Evolutionary conservation across 2,329 filamentous ascomycete species (phyloP).

Genomic region (Penicillium sp.): DNA sequence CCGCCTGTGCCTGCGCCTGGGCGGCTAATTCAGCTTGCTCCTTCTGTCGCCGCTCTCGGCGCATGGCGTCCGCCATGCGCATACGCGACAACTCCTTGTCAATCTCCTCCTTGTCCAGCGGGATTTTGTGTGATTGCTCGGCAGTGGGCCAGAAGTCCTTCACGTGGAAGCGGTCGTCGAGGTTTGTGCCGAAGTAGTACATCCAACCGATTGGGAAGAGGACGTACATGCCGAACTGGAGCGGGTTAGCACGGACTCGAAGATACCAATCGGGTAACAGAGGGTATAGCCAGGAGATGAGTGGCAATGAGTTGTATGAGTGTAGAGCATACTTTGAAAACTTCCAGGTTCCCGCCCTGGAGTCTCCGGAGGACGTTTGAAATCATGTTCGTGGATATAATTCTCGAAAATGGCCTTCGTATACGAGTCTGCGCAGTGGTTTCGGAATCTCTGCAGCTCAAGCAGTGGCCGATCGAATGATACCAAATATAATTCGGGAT

Average conservation of each 20-base stretch:
- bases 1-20: slow-evolving; percentile 17
- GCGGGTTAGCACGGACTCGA: neutral
- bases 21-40: slow-evolving; percentile 2
- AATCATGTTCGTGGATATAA: slow-evolving; percentile 27
- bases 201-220: slow-evolving; percentile 99
- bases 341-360: slow-evolving; percentile 86
- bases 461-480: neutral
- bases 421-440: neutral
- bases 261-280: neutral
- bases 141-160: slow-evolving; percentile 90
- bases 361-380: slow-evolving; percentile 54
- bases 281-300: neutral
- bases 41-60: slow-evolving; percentile 46
- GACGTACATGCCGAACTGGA: slow-evolving; percentile 95
- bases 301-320: neutral
- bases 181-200: slow-evolving; percentile 99
- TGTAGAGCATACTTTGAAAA: slow-evolving; percentile 73
- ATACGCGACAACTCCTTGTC: slow-evolving; percentile 75
- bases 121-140: slow-evolving; percentile 55
- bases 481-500: neutral
- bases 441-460: neutral
- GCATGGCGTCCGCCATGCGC: slow-evolving; percentile 51
- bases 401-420: neutral
- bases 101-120: slow-evolving; percentile 61
- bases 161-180: slow-evolving; percentile 86